Percentiles rank a stretch among this genome's conserved stretches.
Evolutionary conservation across 2,329 filamentous ascomycete species (phyloP).

Genomic region (Whalleya microplaca): DNA sequence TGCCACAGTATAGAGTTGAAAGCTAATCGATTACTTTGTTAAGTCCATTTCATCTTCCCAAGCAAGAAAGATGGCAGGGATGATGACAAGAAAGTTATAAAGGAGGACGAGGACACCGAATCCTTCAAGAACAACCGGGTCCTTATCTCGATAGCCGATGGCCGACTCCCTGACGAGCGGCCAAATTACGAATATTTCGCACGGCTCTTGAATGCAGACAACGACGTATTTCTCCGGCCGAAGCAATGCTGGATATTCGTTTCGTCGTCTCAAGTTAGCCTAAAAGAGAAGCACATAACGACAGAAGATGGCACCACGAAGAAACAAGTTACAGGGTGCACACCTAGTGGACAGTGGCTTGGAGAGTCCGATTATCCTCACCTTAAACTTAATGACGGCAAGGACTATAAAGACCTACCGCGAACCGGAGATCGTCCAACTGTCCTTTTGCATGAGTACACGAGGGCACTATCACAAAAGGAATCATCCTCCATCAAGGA

Average conservation of each 20-base stretch:
- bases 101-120: slow-evolving; percentile 46
- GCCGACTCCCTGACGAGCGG: slow-evolving; percentile 59
- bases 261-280: slow-evolving; percentile 54
- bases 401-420: slow-evolving; percentile 51
- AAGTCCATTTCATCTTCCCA: slow-evolving; percentile 65
- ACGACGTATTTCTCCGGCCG: slow-evolving; percentile 56
- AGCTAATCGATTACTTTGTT: neutral
- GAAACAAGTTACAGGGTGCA: slow-evolving; percentile 32
- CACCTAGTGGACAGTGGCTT: slow-evolving; percentile 32
- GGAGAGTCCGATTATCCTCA: slow-evolving; percentile 53
- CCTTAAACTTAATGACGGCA: slow-evolving; percentile 57
- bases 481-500: slow-evolving; percentile 60
- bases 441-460: slow-evolving; percentile 62
- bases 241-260: slow-evolving; percentile 64
- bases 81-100: slow-evolving; percentile 44
- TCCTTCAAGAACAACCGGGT: slow-evolving; percentile 69
- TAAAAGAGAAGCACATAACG: slow-evolving; percentile 50
- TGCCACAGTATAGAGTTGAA: neutral
- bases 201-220: slow-evolving; percentile 58
- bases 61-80: slow-evolving; percentile 57
- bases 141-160: slow-evolving; percentile 63
- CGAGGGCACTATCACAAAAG: slow-evolving; percentile 55
- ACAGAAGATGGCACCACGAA: slow-evolving; percentile 34
- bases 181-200: slow-evolving; percentile 67
- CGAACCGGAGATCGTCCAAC: slow-evolving; percentile 51